Base-by-base conservation (phyloP, 2,329 filamentous ascomycete species). In the Xylariaceae sp. region DNA sequence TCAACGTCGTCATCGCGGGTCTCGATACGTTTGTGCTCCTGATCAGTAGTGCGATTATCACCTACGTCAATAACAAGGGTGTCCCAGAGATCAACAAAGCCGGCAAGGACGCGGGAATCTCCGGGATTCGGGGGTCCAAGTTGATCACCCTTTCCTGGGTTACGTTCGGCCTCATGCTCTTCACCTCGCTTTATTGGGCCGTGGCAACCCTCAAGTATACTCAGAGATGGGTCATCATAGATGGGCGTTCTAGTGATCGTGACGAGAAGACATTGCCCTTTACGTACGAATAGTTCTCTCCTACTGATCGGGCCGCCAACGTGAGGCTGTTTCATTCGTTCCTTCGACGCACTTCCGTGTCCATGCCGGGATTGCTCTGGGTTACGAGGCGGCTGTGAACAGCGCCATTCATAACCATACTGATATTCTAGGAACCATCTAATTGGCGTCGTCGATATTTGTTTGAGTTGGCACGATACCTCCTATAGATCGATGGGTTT, bases 131-230 rank as follows among this genome's bases (percentile, higher is more conserved):
- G 8, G 78, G 79, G 6, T 62, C 50, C 43, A 74, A 74, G 65
- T 77, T 81, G 58, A 68, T 74, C 60, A 69, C 62, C 34, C 63
- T 80, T 40, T 71, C 71, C 4, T 81, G 77, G 78, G 70, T 75
- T 3, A 70, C 77, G 1, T 73, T 77, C 12, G 76, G 63, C 3
- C 65, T 75, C 56, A 78, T 79, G 73, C 63, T 71, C 3, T 57
- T 68, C 1, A 64, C 71, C 0, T 53, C 70, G 3, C 30, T 71
- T 2, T 79, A 73, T 63, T 80, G 77, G 77, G 47, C 59, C n/a
- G 27, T 58, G 1, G 50, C 59, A 32, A 63, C 46, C 3, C 49
- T 57, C 39, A 60, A 59, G 32, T 55, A 19, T n/a, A 50, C 47
- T 9, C 55, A 47, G 45, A 51, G 50, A 51, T 55, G 52, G 55